A percentile compares a stretch with the other conserved stretches of the same genome.
These are phyloP conservation scores for Rhodotorula sp. DNA, from an alignment of 1,284 basidiomycete species.

Conservation along the genomic window DNA sequence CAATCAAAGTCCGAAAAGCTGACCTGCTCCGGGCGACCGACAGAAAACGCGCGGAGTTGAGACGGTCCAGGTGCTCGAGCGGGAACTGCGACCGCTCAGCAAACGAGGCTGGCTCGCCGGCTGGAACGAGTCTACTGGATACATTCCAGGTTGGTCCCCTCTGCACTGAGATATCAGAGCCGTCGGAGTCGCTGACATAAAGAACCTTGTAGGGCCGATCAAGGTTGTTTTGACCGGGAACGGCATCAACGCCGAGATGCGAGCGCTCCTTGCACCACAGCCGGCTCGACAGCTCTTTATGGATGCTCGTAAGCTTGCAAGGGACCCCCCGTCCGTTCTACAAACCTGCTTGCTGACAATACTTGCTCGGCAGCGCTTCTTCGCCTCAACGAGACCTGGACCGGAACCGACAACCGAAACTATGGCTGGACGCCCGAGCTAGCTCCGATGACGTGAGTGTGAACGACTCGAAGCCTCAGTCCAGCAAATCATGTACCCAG, in stretches of 20 bases:
- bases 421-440: constrained; percentile 42
- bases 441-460: constrained; percentile 36
- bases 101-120: constrained; percentile 38
- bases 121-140: constrained; percentile 22
- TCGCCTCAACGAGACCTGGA: constrained; percentile 25
- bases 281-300: constrained; percentile 38
- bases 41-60: constrained; percentile 42
- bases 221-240: constrained; percentile 44
- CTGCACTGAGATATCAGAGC: no score
- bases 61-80: constrained; percentile 34
- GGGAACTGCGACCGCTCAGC: constrained; percentile 38
- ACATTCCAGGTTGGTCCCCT: constrained; percentile 10
- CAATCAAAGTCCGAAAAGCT: rapidly evolving
- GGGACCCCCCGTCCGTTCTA: no score
- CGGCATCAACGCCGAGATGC: constrained; percentile 36
- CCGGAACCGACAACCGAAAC: constrained; percentile 17
- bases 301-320: constrained; percentile 39
- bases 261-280: constrained; percentile 29
- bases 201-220: constrained; percentile 39
- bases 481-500: no score
- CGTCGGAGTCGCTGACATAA: no score
- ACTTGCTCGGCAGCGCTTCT: constrained; percentile 29
- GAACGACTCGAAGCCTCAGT: not conserved
- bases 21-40: not conserved
- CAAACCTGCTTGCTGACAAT: no score